phyloP scores from a whole-genome alignment of 306 rosid species.

The Dicorynia guianensis region DNA sequence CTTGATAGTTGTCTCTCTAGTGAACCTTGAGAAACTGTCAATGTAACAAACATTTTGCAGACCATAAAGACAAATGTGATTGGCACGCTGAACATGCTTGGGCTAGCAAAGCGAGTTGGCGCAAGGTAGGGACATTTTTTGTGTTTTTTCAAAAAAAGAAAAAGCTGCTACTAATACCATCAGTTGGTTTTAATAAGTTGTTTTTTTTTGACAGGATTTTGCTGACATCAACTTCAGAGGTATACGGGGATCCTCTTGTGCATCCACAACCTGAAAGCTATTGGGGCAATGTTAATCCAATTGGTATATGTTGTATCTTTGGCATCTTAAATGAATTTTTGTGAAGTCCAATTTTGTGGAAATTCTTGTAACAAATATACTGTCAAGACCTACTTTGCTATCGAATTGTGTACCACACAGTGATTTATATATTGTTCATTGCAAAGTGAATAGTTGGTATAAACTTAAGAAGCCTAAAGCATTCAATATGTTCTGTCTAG shows the following conservation, averaged over 20 bases:
- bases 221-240: slow-evolving; percentile 85
- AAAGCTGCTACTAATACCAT: slow-evolving; percentile 29
- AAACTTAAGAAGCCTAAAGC: too few relatives aligned
- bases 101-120: slow-evolving; percentile 89
- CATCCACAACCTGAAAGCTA: slow-evolving; percentile 86
- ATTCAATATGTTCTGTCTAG: too few relatives aligned
- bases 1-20: background rate
- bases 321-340: slow-evolving; percentile 28
- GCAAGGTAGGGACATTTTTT: slow-evolving; percentile 56
- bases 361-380: background rate
- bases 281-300: slow-evolving; percentile 90
- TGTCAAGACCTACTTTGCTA: background rate
- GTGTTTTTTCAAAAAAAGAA: background rate
- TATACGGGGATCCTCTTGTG: slow-evolving; percentile 85
- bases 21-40: slow-evolving; percentile 34
- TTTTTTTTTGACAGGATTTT: slow-evolving; percentile 59
- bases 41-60: slow-evolving; percentile 52
- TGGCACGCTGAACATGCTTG: slow-evolving; percentile 85
- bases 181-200: slow-evolving; percentile 26
- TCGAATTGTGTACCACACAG: background rate
- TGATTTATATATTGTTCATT: slow-evolving; percentile 24
- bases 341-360: background rate
- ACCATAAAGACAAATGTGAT: slow-evolving; percentile 86
- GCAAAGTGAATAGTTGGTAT: slow-evolving; percentile 1
- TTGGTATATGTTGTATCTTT: slow-evolving; percentile 54